Evolutionary conservation across 2,329 filamentous ascomycete genomes (phyloP).

Genomic region (Decorospora gaudefroyi): DNA sequence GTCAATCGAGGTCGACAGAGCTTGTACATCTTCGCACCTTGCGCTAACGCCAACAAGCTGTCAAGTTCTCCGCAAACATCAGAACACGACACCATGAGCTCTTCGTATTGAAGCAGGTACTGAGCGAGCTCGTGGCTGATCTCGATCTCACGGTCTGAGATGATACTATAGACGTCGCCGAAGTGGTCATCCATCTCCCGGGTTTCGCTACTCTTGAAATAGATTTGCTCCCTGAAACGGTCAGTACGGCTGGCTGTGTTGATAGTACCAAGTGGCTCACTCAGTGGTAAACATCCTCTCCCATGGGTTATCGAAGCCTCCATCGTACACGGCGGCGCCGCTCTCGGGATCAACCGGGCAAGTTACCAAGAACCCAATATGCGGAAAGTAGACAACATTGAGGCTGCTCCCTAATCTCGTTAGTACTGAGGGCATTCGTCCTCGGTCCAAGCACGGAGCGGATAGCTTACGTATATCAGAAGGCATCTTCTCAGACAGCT

Average conservation of each 20-base stretch:
- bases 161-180: slow-evolving; percentile 82
- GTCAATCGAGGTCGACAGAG: slow-evolving; percentile 73
- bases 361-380: slow-evolving; percentile 85
- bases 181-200: slow-evolving; percentile 76
- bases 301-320: slow-evolving; percentile 67
- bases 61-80: slow-evolving; percentile 86
- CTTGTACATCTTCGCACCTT: slow-evolving; percentile 74
- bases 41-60: slow-evolving; percentile 76
- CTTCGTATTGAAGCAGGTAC: slow-evolving; percentile 69
- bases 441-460: too few relatives aligned
- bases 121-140: slow-evolving; percentile 78
- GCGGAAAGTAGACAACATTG: slow-evolving; percentile 88
- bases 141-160: slow-evolving; percentile 90
- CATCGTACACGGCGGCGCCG: slow-evolving; percentile 66
- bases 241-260: slow-evolving; percentile 1
- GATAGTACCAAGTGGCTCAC: slow-evolving; percentile 10
- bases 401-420: slow-evolving; percentile 47
- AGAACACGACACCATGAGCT: slow-evolving; percentile 69
- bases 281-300: slow-evolving; percentile 75
- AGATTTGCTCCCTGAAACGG: slow-evolving; percentile 59
- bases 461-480: slow-evolving; percentile 52
- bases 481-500: slow-evolving; percentile 67
- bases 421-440: not conserved
- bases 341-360: slow-evolving; percentile 66
- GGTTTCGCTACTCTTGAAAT: slow-evolving; percentile 88